phyloP scores from a whole-genome alignment of 805 yeast species.

The Suhomyces canberraensis region DNA sequence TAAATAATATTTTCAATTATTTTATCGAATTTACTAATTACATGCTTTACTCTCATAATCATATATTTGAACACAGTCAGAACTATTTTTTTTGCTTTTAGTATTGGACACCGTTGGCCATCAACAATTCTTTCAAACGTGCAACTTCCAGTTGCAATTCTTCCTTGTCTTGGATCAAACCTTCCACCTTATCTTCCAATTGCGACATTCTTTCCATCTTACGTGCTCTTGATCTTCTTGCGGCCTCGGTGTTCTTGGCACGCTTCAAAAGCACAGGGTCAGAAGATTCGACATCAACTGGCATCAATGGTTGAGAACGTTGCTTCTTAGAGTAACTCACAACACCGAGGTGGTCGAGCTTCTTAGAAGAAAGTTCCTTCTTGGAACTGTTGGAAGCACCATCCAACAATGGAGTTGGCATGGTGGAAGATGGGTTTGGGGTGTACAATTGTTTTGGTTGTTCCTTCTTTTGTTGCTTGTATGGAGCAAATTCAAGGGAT shows the following conservation, averaged over 20 bases:
- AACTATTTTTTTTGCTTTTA: slow-evolving; percentile 5
- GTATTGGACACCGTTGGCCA: slow-evolving; percentile 7
- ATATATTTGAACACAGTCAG: too few relatives aligned
- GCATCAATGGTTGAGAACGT: slow-evolving; percentile 67
- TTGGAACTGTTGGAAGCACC: slow-evolving; percentile 6
- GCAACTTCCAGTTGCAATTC: slow-evolving; percentile 61
- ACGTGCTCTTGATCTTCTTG: slow-evolving; percentile 91
- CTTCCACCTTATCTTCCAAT: slow-evolving; percentile 74
- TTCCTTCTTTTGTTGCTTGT: slow-evolving; percentile 7
- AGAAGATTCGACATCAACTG: slow-evolving; percentile 53
- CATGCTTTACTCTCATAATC: too few relatives aligned
- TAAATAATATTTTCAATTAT: too few relatives aligned
- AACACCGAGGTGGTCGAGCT: slow-evolving; percentile 70
- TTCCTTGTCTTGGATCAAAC: slow-evolving; percentile 55
- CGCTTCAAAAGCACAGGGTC: slow-evolving; percentile 82
- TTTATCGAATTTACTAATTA: too few relatives aligned
- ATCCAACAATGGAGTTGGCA: slow-evolving; percentile 33
- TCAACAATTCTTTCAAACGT: slow-evolving; percentile 52
- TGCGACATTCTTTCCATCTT: slow-evolving; percentile 85
- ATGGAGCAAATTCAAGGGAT: slow-evolving; percentile 19
- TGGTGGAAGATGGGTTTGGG: slow-evolving; percentile 28
- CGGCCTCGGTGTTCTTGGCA: slow-evolving; percentile 97
- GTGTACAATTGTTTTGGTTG: slow-evolving; percentile 23
- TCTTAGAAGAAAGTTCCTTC: slow-evolving; percentile 20
- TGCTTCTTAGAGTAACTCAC: slow-evolving; percentile 76